Percentiles rank a stretch among this genome's conserved stretches.
Conservation (phyloP, 805 yeast genomes). For the Naumovozyma dairenensis region DNA sequence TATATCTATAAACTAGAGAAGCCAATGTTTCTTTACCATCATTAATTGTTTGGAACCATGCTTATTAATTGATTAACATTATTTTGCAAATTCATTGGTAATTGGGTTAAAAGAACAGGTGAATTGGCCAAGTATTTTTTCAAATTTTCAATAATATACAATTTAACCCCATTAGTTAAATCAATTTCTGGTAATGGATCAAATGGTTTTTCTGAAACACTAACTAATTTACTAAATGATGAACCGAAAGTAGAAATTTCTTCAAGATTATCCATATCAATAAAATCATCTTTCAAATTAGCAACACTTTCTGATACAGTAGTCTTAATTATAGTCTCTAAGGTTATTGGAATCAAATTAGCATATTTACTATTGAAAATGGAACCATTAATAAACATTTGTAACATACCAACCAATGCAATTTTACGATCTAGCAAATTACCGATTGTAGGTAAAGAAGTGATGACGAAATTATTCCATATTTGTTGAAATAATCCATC, state of each 20-base stretch:
- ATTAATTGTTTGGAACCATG: too few species aligned
- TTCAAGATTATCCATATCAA: slow-evolving; percentile 42
- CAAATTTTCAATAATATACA: slow-evolving; percentile 15
- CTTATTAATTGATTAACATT: slow-evolving; percentile 19
- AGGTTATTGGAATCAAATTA: slow-evolving; percentile 33
- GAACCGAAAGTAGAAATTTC: slow-evolving; percentile 83
- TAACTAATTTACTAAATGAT: slow-evolving; percentile 61
- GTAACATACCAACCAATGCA: slow-evolving; percentile 41
- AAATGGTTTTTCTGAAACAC: slow-evolving; percentile 47
- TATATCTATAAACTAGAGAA: too few species aligned
- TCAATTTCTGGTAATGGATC: slow-evolving; percentile 61
- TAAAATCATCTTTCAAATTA: slow-evolving; percentile 29
- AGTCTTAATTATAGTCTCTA: slow-evolving; percentile 36
- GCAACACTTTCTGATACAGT: slow-evolving; percentile 32
- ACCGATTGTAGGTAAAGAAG: slow-evolving; percentile 37
- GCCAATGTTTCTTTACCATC: too few species aligned
- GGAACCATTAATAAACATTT: slow-evolving; percentile 31
- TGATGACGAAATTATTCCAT: slow-evolving; percentile 32
- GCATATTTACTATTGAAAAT: slow-evolving; percentile 33
- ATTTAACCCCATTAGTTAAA: slow-evolving; percentile 19
- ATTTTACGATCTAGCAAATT: slow-evolving; percentile 49
- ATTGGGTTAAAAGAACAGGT: slow-evolving; percentile 21
- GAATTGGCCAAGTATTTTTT: too few species aligned
- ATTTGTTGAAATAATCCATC: slow-evolving; percentile 43
- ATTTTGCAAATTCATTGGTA: slow-evolving; percentile 18